A percentile compares a stretch with the other conserved stretches of the same genome.
phyloP scores from a whole-genome alignment of 208 protist genomes.

The Crithidia mellificae region DNA sequence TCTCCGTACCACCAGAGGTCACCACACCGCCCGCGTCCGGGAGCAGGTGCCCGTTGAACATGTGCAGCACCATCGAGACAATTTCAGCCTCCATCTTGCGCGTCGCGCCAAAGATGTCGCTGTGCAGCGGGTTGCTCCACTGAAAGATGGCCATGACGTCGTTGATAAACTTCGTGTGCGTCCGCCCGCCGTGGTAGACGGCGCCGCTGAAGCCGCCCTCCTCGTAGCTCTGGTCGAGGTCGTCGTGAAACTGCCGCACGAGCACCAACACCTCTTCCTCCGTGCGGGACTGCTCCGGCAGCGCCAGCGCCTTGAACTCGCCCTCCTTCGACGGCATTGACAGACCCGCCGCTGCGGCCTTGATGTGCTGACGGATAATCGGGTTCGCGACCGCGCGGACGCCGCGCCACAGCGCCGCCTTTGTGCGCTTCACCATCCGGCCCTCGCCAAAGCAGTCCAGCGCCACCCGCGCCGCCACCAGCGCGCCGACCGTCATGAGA shows the following conservation, averaged over 20 bases:
- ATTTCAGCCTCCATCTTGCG: conserved; percentile 98
- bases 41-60: conserved; percentile 93
- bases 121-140: conserved; percentile 97
- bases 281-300: conserved; percentile 54
- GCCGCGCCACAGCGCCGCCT: conserved; percentile 54
- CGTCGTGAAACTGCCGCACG: conserved; percentile 49
- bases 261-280: conserved; percentile 69
- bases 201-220: conserved; percentile 87
- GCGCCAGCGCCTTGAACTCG: conserved; percentile 66
- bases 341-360: conserved; percentile 35
- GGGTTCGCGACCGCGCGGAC: conserved; percentile 57
- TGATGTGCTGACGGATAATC: conserved; percentile 58
- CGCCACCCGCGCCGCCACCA: conserved; percentile 39
- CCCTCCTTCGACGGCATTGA: conserved; percentile 71
- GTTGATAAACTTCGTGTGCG: conserved; percentile 87
- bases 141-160: conserved; percentile 90
- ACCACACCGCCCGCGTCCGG: conserved; percentile 93
- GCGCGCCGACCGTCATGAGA: conserved; percentile 46
- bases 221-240: conserved; percentile 76
- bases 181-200: conserved; percentile 92
- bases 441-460: conserved; percentile 54
- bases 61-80: conserved; percentile 94
- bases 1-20: conserved; percentile 97
- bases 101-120: conserved; percentile 94
- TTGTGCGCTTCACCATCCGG: conserved; percentile 50